Evolutionary conservation across 2,329 filamentous ascomycete species (phyloP), one percentile per base, ranked within the genome.

Genomic region (Trichoderma pleuroti): DNA sequence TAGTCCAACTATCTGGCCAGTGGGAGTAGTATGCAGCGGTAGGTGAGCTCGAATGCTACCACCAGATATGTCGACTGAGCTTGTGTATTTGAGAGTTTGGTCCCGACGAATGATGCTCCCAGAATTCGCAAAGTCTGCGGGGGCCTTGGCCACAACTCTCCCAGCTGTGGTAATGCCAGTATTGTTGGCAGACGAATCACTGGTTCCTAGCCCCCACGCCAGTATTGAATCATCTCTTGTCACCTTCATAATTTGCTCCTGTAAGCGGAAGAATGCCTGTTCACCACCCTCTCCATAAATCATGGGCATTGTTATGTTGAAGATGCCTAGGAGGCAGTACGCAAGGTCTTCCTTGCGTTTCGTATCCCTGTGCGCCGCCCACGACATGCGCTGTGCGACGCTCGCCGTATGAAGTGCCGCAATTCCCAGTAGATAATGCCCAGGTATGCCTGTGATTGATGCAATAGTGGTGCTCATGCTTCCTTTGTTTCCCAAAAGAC

Each of bases 401-500:
- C 73, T 76, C 18, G 73, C 72, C 3, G 49, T 42, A 14, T 63
- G 49, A 1, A 75, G 42, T 2, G 60, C 26, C 3, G 61, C 26
- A 5, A 52, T 21, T 2, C 74, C 72, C 1, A 74, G 34, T 2
- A 75, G 46, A 18, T 63, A 73, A 4, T 32, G 52, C 30, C 49
- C 67, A 3, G 73, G 72, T 30, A 82, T 79, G 1, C 76, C 73
- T 5, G 80, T 81, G 42, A 78, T 74, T 10, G 70, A 65, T 5
- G 74, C 73, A 14, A 82, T 71, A 59, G 68, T 14, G 74, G 74
- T 18, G 42, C 71, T 65, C 28, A 74, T 63, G 12, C 30, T 32
- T 7, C 26, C 21, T 66, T 71, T 71, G 0, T 64, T 70, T 5
- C 73, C 75, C 1, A 74, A 21, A 2, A 2, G 8, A 4, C 16